These are phyloP conservation scores for Suillus clintonianus DNA, from an alignment of 768 basidiomycete species.

Conservation along the genomic window DNA sequence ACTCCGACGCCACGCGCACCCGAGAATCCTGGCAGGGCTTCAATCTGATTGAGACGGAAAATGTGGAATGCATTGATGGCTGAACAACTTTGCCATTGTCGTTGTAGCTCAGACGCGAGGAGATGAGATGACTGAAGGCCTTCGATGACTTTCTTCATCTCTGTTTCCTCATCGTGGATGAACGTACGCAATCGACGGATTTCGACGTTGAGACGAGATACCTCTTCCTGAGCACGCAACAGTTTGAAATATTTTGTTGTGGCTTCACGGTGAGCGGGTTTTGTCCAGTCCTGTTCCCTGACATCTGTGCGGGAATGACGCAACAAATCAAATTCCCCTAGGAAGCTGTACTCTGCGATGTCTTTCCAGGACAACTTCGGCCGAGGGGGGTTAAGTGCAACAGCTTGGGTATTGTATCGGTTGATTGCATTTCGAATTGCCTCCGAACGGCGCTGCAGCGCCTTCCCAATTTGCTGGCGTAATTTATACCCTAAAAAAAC, in stretches of 20 bases:
- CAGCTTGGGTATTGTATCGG: conserved; percentile 26
- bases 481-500: conserved; percentile 29
- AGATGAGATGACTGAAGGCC: background rate
- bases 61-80: conserved; percentile 1
- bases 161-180: background rate
- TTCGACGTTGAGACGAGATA: conserved; percentile 8
- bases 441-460: conserved; percentile 21
- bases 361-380: conserved; percentile 16
- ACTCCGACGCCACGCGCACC: background rate
- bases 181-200: background rate
- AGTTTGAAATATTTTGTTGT: conserved; percentile 9
- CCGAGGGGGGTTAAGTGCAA: conserved; percentile 16
- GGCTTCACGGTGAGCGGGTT: conserved; percentile 1
- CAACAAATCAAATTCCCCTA: conserved; percentile 16
- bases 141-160: background rate
- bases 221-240: conserved; percentile 8
- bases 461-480: conserved; percentile 33
- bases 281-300: background rate
- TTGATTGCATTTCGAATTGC: conserved; percentile 29
- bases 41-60: conserved; percentile 6
- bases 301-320: background rate
- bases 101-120: conserved; percentile 4
- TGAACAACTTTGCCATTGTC: background rate
- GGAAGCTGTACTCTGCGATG: conserved; percentile 14
- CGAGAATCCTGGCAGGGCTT: background rate